phyloP scores from a whole-genome alignment of 257 asterid genomes.

The Anisodus tanguticus region DNA sequence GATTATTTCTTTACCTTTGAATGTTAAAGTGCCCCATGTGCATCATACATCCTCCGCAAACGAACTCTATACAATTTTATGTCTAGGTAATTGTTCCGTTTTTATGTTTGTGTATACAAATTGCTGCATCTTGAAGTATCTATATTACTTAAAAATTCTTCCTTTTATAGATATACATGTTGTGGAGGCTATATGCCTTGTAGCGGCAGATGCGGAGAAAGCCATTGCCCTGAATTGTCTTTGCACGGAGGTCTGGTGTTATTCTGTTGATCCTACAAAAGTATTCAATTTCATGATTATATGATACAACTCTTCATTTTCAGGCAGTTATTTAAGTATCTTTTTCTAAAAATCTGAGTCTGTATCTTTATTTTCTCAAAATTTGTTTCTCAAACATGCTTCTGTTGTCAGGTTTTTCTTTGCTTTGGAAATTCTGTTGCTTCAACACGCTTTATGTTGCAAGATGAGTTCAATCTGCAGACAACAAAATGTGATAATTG shows the following conservation, averaged over 20 bases:
- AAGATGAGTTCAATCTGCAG: conserved; percentile 57
- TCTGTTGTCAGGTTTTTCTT: conserved; percentile 38
- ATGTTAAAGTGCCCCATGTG: conserved; percentile 48
- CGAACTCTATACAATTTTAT: conserved; percentile 51
- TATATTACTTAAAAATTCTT: neutral
- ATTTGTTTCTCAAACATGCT: neutral
- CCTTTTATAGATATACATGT: conserved; percentile 42
- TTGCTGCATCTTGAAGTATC: conserved; percentile 12
- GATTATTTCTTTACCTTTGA: neutral
- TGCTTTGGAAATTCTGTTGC: conserved; percentile 56
- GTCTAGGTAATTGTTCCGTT: conserved; percentile 40
- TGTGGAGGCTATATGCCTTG: conserved; percentile 57
- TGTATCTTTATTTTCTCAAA: neutral
- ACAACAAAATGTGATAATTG: conserved; percentile 53
- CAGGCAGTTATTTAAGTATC: neutral
- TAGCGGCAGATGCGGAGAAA: conserved; percentile 54
- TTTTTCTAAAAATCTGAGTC: neutral
- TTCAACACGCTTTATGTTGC: conserved; percentile 51
- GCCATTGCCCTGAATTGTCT: conserved; percentile 51
- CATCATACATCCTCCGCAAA: conserved; percentile 47
- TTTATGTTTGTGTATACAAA: neutral
- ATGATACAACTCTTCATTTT: neutral
- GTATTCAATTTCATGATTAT: neutral
- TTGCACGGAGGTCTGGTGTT: conserved; percentile 43
- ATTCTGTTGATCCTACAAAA: neutral